Base-by-base conservation (phyloP, 2,329 filamentous ascomycete genomes). In the Rutstroemia sp. region DNA sequence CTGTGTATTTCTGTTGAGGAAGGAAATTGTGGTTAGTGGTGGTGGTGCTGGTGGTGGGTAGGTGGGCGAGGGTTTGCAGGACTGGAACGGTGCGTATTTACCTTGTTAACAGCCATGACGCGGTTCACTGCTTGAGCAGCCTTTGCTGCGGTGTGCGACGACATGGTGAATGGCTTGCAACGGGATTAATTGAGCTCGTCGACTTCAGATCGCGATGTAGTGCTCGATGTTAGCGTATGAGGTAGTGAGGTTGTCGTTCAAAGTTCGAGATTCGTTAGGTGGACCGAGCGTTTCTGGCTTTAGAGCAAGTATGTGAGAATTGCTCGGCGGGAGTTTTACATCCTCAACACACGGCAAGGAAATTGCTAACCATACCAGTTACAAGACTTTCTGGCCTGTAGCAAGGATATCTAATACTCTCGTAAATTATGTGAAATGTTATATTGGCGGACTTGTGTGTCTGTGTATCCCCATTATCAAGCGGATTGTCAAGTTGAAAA, bases 1-100 rank as follows among this genome's bases (percentile, higher is more conserved):
- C 78, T 38, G 92, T 95, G 77, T 99, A 92, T 88, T 97, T 97
- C 92, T 99, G 68, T 48, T 10, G 16, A n/a, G 3, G 10, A 23
- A 17, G 4, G 9, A n/a, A 30, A 62, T 67, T 65, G 16, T 44
- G 65, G 57, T 60, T 59, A 61, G 60, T 60, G 44, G 55, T 19
- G 19, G 25, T 54, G 42, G 48, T 51, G 51, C 50, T 54, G 49
- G 21, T 46, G 21, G 44, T 25, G 44, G 14, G 44, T 14, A 25
- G 44, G 21, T 16, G 44, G 23, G 9, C 16, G 10, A 27, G 7
- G 44, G 16, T 34, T 34, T 9, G 53, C 52, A 50, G 57, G 40
- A 58, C 12, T 52, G 46, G 40, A 17, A 40, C 21, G 21, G 44
- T 46, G 45, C 25, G 45, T 48, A 63, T 74, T 64, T 75, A 87